Percentiles rank a stretch among this genome's conserved stretches.
These are phyloP conservation scores for Urostyla sp. DNA, from an alignment of 73 alveolate genomes.

Conservation along the genomic window DNA sequence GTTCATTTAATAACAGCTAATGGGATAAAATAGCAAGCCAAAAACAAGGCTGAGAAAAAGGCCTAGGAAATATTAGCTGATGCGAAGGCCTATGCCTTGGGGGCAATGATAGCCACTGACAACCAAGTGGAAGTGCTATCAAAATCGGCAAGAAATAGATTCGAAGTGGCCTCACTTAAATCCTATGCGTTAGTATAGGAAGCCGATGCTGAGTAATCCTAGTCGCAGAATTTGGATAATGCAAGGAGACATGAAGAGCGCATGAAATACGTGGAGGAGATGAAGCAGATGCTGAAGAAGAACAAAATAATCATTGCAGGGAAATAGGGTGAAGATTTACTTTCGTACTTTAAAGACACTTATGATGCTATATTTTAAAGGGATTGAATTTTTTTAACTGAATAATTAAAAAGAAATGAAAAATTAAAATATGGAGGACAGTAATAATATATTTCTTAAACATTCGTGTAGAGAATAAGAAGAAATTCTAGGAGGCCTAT, in stretches of 20 bases:
- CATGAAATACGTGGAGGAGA: constrained; percentile 54
- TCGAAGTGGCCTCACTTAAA: constrained; percentile 47
- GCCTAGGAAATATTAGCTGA: constrained; percentile 56
- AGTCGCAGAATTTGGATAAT: constrained; percentile 27
- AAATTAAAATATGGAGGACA: too few relatives aligned
- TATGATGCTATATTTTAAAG: background rate
- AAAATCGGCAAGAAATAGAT: constrained; percentile 35
- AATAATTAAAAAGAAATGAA: too few relatives aligned
- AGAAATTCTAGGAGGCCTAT: too few relatives aligned
- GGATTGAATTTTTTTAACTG: too few relatives aligned
- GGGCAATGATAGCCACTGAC: constrained; percentile 15
- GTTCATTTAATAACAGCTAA: constrained; percentile 57
- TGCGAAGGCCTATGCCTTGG: constrained; percentile 53
- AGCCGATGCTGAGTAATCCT: constrained; percentile 60
- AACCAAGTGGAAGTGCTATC: constrained; percentile 13
- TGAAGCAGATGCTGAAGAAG: background rate
- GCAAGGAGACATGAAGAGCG: constrained; percentile 60
- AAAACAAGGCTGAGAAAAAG: constrained; percentile 60
- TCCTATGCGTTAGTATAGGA: constrained; percentile 43
- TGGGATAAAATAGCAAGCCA: constrained; percentile 65
- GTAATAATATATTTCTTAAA: too few relatives aligned
- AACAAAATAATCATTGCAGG: constrained; percentile 27
- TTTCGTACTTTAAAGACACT: constrained; percentile 35
- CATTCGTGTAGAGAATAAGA: too few relatives aligned
- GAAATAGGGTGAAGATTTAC: constrained; percentile 10